Evolutionary conservation across 2,329 filamentous ascomycete genomes (phyloP), one percentile per base, ranked within the genome.

Genomic region (Pyricularia sp.): DNA sequence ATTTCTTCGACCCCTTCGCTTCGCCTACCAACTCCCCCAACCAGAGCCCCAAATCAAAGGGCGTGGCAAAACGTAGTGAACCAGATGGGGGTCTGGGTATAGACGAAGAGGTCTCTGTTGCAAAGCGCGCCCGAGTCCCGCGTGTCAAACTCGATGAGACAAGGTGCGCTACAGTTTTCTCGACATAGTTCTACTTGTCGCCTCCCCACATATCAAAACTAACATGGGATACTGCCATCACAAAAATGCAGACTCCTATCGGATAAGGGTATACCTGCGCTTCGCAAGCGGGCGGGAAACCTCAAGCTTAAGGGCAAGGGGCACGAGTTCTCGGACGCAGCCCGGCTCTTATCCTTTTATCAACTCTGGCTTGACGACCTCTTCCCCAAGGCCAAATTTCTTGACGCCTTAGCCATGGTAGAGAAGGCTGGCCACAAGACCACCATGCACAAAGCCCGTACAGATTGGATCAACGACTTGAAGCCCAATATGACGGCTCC

Each of bases 311-410:
- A 94, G 77, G 95, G 95, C 66, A 98, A 97, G 78, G 94, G 94
- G 0, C 92, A 98, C 77, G 95, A 99, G 89, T 98, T 95, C 79
- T 90, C 91, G 23, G 95, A 99, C 76, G 88, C 93, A 12, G 86
- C 90, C 0, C 88, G 89, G 20, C 85, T 99, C 28, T 84, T 99
- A 65, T 92, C 92, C 28, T 92, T 96, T 77, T 99, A 98, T 77
- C 95, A 98, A 77, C 80, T 97, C 69, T 99, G 95, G 95, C 90
- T 99, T 1, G 94, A 99, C 79, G 93, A 97, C 75, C 83, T 99
- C 14, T 99, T 94, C 75, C 95, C 95, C 14, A 93, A 96, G 75
- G 95, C 94, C 5, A 94, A 93, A 75, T 99, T 99, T 75, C 86
- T 92, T 65, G 95, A 99, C 75, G 95, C 92, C 2, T 82, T 98